phyloP scores from a whole-genome alignment of 2,329 filamentous ascomycete species.

The Hirsutella minnesotensis region DNA sequence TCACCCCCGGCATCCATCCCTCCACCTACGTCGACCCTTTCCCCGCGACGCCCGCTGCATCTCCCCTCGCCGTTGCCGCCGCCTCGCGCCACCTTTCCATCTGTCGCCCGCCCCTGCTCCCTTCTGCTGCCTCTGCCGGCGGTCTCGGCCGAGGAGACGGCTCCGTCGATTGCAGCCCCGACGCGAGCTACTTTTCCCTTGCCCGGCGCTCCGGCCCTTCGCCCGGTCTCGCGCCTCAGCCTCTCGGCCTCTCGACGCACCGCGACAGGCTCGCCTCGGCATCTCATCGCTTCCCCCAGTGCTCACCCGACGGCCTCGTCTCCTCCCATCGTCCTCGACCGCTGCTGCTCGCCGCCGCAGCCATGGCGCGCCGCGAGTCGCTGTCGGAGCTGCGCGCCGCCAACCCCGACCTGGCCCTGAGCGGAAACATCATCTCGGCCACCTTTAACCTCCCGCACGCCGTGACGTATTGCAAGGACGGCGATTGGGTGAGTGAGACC shows the following conservation, averaged over 20 bases:
- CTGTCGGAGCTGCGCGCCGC: slow-evolving; percentile 42
- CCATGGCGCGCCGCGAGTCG: slow-evolving; percentile 35
- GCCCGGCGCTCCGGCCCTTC: not conserved
- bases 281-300: not conserved
- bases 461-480: slow-evolving; percentile 43
- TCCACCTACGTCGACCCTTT: slow-evolving; percentile 11
- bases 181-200: not conserved
- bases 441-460: slow-evolving; percentile 53
- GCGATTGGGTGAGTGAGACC: slow-evolving; percentile 45
- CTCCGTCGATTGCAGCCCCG: not conserved
- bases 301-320: not conserved
- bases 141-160: no score
- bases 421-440: slow-evolving; percentile 54
- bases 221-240: not conserved
- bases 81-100: not conserved
- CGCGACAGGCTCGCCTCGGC: not conserved
- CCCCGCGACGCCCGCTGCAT: not conserved
- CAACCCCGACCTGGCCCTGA: slow-evolving; percentile 45
- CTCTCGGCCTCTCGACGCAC: not conserved
- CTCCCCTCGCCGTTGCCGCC: not conserved
- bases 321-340: not conserved
- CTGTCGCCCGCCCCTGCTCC: not conserved
- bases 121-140: not conserved
- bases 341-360: not conserved
- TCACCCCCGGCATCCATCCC: slow-evolving; percentile 15